phyloP scores from a whole-genome alignment of 1,139 yeast genomes.

The Geotrichum histeridarum region DNA sequence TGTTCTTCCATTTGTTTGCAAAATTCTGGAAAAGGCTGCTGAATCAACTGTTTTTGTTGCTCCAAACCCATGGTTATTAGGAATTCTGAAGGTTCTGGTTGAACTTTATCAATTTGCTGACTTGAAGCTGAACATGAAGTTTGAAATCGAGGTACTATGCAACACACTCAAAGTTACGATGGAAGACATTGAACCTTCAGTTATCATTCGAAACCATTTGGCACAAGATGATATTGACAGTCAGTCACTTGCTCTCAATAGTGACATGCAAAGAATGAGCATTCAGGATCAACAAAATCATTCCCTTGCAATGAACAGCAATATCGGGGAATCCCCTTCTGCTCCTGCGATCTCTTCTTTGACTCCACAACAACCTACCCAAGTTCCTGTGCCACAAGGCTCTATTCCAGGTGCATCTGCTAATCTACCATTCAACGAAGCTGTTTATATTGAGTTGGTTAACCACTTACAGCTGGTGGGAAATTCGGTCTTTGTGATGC shows the following conservation, averaged over 20 bases:
- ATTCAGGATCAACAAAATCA: conserved; percentile 9
- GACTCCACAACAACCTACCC: background rate
- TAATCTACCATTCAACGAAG: conserved; percentile 18
- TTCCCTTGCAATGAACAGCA: conserved; percentile 4
- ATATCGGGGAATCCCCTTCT: background rate
- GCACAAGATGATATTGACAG: conserved; percentile 25
- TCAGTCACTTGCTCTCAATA: conserved; percentile 10
- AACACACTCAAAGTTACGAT: conserved; percentile 62
- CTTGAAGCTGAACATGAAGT: conserved; percentile 78
- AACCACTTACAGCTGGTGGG: conserved; percentile 47
- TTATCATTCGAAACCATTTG: conserved; percentile 52
- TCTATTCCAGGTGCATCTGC: background rate
- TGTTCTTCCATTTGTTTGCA: conserved; percentile 85
- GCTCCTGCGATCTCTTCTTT: conserved; percentile 5
- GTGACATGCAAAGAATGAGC: conserved; percentile 9
- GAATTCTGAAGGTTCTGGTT: conserved; percentile 67
- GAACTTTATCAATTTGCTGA: conserved; percentile 81
- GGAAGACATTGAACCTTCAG: conserved; percentile 57
- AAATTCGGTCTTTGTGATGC: conserved; percentile 63
- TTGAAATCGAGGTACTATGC: conserved; percentile 89
- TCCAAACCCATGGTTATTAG: conserved; percentile 92
- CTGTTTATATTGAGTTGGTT: conserved; percentile 22
- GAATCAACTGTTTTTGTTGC: conserved; percentile 68
- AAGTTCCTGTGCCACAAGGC: background rate
- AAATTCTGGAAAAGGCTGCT: conserved; percentile 69